Conservation (phyloP, 768 basidiomycete genomes). For the Pleurotus eryngii region DNA sequence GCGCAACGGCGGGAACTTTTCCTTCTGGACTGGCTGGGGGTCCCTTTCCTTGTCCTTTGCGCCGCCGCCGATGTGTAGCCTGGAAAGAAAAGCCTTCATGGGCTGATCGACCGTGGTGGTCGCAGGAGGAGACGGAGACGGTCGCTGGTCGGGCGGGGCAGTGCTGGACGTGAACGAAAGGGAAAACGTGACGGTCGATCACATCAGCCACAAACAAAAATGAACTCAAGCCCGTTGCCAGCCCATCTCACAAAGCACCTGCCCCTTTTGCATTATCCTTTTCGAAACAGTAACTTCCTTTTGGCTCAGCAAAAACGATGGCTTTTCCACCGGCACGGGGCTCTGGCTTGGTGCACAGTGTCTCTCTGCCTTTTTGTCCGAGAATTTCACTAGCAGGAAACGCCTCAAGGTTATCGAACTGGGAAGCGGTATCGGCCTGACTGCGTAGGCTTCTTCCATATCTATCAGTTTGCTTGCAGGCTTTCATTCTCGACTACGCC, state of each 20-base stretch:
- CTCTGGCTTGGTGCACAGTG: slow-evolving; percentile 85
- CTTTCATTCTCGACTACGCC: slow-evolving; percentile 1
- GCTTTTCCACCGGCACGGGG: slow-evolving; percentile 72
- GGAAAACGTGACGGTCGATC: slow-evolving; percentile 9
- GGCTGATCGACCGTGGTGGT: slow-evolving; percentile 7
- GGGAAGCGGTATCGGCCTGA: slow-evolving; percentile 80
- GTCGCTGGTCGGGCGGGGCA: not conserved
- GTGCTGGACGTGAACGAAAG: slow-evolving; percentile 5
- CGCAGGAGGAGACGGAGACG: slow-evolving; percentile 1
- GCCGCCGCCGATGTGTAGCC: slow-evolving; percentile 65
- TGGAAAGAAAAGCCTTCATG: slow-evolving; percentile 85
- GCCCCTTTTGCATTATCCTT: slow-evolving; percentile 43
- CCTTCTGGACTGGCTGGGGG: slow-evolving; percentile 32
- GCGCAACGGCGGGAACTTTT: slow-evolving; percentile 69
- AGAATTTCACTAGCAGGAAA: slow-evolving; percentile 29
- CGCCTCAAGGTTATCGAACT: slow-evolving; percentile 61
- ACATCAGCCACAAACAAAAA: slow-evolving; percentile 23
- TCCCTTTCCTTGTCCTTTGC: slow-evolving; percentile 50
- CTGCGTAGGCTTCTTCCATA: slow-evolving; percentile 48
- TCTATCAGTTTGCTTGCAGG: slow-evolving; percentile 3
- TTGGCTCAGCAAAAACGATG: slow-evolving; percentile 58
- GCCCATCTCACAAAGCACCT: slow-evolving; percentile 68
- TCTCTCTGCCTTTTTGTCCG: slow-evolving; percentile 58
- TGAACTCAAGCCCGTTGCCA: slow-evolving; percentile 33
- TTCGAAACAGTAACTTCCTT: slow-evolving; percentile 31